Evolutionary conservation across 2,329 filamentous ascomycete genomes (phyloP).

Genomic region (Ophiostoma ulmi): DNA sequence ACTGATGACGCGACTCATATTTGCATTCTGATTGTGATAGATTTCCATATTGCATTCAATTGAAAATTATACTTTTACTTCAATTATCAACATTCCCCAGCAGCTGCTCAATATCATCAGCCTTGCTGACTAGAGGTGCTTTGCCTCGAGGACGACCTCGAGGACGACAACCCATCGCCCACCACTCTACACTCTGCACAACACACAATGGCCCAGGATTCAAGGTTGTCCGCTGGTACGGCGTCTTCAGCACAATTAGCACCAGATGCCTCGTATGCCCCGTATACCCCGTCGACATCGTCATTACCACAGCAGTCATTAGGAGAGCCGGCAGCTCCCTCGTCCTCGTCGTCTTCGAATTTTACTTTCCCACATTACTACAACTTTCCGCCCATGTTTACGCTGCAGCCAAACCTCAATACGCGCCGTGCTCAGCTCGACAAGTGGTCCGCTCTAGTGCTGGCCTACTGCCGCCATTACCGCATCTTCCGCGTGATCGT

Average conservation of each 20-base stretch:
- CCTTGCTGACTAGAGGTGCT: neutral
- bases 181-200: neutral
- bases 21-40: neutral
- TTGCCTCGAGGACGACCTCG: neutral
- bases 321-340: neutral
- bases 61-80: neutral
- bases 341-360: neutral
- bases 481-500: conserved; percentile 71
- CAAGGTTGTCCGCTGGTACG: conserved; percentile 16
- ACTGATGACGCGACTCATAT: neutral
- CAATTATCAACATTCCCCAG: neutral
- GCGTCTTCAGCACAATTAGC: neutral
- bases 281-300: neutral
- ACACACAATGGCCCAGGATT: conserved; percentile 16
- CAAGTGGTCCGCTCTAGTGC: conserved; percentile 84
- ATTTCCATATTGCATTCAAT: neutral
- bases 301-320: conserved; percentile 14
- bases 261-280: neutral
- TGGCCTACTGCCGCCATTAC: conserved; percentile 74
- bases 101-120: neutral
- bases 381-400: conserved; percentile 81
- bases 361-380: conserved; percentile 61
- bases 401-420: conserved; percentile 66
- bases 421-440: conserved; percentile 70
- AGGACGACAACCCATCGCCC: neutral